A percentile compares a stretch with the other conserved stretches of the same genome.
Evolutionary conservation across 331 rosid genomes (phyloP).

Genomic region (Pyracantha coccinea): DNA sequence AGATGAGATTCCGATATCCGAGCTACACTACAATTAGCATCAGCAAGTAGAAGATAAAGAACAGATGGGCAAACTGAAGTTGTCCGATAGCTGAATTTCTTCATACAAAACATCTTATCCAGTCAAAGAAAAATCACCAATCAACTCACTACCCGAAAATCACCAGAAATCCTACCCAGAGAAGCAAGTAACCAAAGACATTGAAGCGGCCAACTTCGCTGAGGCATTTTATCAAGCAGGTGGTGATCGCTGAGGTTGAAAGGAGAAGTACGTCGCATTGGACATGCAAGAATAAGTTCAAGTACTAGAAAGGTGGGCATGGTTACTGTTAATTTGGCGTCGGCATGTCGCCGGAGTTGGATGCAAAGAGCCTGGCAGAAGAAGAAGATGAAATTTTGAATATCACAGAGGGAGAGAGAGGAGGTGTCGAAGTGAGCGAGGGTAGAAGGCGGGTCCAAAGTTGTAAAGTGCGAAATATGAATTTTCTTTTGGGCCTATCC

Average conservation of each 20-base stretch:
- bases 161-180: background rate
- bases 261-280: background rate
- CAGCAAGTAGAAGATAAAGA: conserved; percentile 13
- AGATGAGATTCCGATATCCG: background rate
- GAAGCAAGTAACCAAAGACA: background rate
- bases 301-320: background rate
- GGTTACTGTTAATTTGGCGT: background rate
- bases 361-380: background rate
- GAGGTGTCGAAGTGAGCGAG: background rate
- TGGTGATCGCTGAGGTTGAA: background rate
- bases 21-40: conserved; percentile 11
- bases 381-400: background rate
- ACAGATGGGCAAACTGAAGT: conserved; percentile 11
- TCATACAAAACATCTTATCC: conserved; percentile 23
- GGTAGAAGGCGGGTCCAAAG: background rate
- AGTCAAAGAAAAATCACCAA: background rate
- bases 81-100: conserved; percentile 18
- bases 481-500: background rate
- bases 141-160: background rate
- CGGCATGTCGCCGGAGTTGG: background rate
- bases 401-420: background rate
- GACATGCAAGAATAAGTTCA: background rate
- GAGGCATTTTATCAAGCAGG: background rate
- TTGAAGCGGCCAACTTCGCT: background rate
- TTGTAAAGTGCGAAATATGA: background rate